Evolutionary conservation across 441 rosid genomes (phyloP).

Genomic region (Populus hybrid): DNA sequence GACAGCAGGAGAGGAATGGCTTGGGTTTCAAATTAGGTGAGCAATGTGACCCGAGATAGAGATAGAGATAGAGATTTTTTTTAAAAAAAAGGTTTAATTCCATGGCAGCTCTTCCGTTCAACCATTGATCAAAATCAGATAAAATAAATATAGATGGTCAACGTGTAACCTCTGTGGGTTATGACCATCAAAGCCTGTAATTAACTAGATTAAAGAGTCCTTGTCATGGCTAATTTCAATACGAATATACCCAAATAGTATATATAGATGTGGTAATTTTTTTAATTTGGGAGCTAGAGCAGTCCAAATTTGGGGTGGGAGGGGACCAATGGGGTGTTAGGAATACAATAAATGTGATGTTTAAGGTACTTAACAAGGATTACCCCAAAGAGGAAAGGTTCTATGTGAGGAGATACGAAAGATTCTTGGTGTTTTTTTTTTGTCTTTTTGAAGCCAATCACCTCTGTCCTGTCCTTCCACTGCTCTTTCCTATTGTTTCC

Average conservation of each 20-base stretch:
- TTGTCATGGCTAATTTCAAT: not conserved
- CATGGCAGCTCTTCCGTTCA: not conserved
- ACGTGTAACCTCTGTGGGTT: not conserved
- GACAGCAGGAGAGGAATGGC: not conserved
- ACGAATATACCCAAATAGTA: not conserved
- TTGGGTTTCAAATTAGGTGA: not conserved
- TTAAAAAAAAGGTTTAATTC: not conserved
- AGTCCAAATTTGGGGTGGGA: not conserved
- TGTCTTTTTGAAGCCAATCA: conserved; percentile 11
- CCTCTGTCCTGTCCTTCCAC: not conserved
- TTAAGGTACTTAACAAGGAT: not conserved
- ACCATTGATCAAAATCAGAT: not conserved
- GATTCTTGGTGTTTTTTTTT: conserved; percentile 7
- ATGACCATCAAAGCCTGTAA: not conserved
- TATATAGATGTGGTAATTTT: not conserved
- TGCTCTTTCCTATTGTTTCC: not conserved
- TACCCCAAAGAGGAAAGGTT: conserved; percentile 38
- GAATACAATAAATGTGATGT: not conserved
- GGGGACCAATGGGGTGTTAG: not conserved
- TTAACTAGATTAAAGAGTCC: not conserved
- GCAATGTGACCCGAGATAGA: not conserved
- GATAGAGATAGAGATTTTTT: not conserved
- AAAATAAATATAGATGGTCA: not conserved
- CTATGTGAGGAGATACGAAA: conserved; percentile 4
- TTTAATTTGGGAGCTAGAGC: not conserved